These are phyloP conservation scores for Sporisorium sorghi DNA, from an alignment of 1,284 basidiomycete species.

Conservation along the genomic window DNA sequence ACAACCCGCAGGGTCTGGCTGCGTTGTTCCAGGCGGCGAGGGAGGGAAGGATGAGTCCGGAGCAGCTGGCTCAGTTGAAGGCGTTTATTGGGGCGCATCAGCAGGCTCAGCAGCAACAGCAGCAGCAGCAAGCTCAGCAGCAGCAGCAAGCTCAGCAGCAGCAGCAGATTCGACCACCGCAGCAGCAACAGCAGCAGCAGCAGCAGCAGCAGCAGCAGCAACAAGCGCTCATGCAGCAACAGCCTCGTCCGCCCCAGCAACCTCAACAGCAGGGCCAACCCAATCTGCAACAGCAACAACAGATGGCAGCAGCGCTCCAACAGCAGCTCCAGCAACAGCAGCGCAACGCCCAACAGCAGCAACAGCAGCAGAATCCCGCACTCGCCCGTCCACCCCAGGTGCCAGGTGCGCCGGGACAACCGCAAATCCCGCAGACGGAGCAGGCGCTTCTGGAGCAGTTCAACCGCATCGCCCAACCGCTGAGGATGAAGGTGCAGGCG, in stretches of 20 bases:
- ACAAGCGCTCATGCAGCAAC: conserved; percentile 24
- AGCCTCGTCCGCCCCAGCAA: conserved; percentile 24
- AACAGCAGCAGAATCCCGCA: conserved; percentile 21
- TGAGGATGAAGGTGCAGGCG: conserved; percentile 56
- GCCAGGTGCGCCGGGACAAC: conserved; percentile 24
- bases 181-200: conserved; percentile 22
- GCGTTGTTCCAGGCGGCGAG: conserved; percentile 59
- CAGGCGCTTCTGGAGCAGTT: conserved; percentile 59
- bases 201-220: conserved; percentile 29
- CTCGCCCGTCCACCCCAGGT: conserved; percentile 21
- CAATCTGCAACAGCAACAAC: conserved; percentile 23
- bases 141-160: no score
- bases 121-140: no score
- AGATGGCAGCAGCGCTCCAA: conserved; percentile 32
- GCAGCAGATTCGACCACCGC: conserved; percentile 12
- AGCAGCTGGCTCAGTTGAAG: conserved; percentile 58
- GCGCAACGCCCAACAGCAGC: conserved; percentile 25
- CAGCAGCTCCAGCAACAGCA: conserved; percentile 30
- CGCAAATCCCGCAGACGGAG: conserved; percentile 52
- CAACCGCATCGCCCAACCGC: conserved; percentile 58
- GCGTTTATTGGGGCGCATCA: conserved; percentile 53
- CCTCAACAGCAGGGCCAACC: conserved; percentile 28
- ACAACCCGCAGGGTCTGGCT: conserved; percentile 58
- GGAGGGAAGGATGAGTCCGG: conserved; percentile 58
- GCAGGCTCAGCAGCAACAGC: conserved; percentile 29